Conservation (phyloP, 345 rosid genomes). For the Euphorbia peplus region DNA sequence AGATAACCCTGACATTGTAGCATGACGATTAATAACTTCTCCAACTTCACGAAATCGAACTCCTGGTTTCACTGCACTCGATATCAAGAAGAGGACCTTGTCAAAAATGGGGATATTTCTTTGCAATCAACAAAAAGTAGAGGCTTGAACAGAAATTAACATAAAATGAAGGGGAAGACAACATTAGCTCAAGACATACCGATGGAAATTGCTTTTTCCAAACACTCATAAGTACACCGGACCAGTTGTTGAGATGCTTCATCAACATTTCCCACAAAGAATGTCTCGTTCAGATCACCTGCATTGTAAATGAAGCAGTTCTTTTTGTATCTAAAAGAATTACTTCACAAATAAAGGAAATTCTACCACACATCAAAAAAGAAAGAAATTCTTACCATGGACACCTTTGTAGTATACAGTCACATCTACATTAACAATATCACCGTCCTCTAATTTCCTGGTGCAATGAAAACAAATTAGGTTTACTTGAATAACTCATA, state of each 20-base stretch:
- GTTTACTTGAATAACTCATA: too few relatives aligned
- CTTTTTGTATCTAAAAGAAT: not conserved
- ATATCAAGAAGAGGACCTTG: slow-evolving; percentile 9
- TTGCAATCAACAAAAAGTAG: not conserved
- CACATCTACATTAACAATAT: slow-evolving; percentile 86
- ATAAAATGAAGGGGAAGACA: not conserved
- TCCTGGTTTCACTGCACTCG: slow-evolving; percentile 81
- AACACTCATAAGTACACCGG: slow-evolving; percentile 84
- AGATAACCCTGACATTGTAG: slow-evolving; percentile 85
- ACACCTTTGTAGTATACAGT: slow-evolving; percentile 87
- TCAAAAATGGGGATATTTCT: slow-evolving; percentile 1
- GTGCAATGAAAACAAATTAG: slow-evolving; percentile 20
- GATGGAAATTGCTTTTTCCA: slow-evolving; percentile 83
- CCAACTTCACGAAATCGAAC: slow-evolving; percentile 91
- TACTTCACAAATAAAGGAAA: not conserved
- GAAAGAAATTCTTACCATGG: slow-evolving; percentile 57
- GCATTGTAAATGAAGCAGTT: slow-evolving; percentile 10
- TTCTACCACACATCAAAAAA: not conserved
- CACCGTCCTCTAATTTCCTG: slow-evolving; percentile 94
- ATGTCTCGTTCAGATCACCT: slow-evolving; percentile 98
- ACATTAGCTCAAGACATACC: slow-evolving; percentile 38
- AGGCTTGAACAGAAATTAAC: not conserved
- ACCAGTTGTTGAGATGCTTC: slow-evolving; percentile 82
- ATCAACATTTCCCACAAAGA: slow-evolving; percentile 91
- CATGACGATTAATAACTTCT: slow-evolving; percentile 87